phyloP scores from a whole-genome alignment of 495 filamentous ascomycete species.

The Podospora pseudoanserina region DNA sequence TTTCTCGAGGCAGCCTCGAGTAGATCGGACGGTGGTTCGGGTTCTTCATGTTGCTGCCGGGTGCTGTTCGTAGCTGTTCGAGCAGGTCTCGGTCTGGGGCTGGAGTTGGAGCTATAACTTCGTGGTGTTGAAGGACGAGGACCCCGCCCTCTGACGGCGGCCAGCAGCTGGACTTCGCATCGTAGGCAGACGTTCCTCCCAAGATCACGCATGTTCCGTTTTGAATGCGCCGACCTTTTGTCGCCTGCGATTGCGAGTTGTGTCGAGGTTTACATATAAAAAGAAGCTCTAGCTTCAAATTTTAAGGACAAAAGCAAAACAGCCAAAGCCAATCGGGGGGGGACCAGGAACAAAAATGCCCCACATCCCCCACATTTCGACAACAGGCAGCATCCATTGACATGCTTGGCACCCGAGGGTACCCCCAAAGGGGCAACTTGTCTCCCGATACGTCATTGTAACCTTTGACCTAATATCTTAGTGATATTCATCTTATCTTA shows the following conservation, averaged over 20 bases:
- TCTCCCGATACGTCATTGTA: neutral
- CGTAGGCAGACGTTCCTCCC: conserved; percentile 28
- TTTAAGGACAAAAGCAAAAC: neutral
- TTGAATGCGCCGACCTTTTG: neutral
- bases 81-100: neutral
- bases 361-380: neutral
- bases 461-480: neutral
- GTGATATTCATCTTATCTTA: neutral
- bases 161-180: conserved; percentile 23
- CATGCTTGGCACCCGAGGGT: neutral
- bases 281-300: neutral
- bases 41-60: neutral
- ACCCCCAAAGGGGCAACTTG: neutral
- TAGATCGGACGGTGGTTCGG: neutral
- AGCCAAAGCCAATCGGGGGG: neutral
- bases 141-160: conserved; percentile 11
- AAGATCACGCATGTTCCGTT: conserved; percentile 26
- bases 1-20: conserved; percentile 12
- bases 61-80: neutral
- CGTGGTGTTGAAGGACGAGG: neutral
- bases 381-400: neutral
- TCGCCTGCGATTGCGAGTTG: neutral
- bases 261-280: neutral
- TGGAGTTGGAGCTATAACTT: conserved; percentile 14
- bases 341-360: neutral